Evolutionary conservation across 345 rosid species (phyloP).

Genomic region (Populus ilicifolia): DNA sequence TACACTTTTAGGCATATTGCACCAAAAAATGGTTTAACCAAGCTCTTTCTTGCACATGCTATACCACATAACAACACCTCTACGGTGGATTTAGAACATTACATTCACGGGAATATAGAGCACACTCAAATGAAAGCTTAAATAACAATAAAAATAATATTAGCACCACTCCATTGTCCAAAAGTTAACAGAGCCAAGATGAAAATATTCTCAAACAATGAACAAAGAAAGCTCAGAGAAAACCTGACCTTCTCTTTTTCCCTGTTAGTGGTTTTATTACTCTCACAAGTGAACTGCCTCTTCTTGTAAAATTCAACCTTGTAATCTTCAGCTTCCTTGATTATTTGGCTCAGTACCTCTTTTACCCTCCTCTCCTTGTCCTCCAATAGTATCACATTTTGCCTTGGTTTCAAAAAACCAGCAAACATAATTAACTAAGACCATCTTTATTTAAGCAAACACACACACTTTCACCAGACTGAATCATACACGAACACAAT

Average conservation of each 20-base stretch:
- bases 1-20: neutral
- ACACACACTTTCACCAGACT: neutral
- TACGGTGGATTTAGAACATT: neutral
- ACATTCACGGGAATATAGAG: neutral
- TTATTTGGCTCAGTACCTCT: slow-evolving; percentile 49
- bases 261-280: slow-evolving; percentile 55
- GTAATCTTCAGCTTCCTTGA: slow-evolving; percentile 61
- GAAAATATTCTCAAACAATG: neutral
- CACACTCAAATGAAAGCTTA: neutral
- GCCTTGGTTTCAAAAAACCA: slow-evolving; percentile 27
- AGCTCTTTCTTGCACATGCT: neutral
- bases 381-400: slow-evolving; percentile 60
- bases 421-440: slow-evolving; percentile 4
- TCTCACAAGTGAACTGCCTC: slow-evolving; percentile 50
- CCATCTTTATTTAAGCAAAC: neutral
- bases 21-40: neutral
- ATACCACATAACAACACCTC: neutral
- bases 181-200: neutral
- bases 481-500: neutral
- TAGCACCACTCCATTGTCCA: neutral
- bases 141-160: neutral
- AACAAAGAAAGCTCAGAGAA: neutral
- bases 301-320: slow-evolving; percentile 60
- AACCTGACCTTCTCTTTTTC: slow-evolving; percentile 71
- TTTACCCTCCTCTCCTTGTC: slow-evolving; percentile 81